phyloP scores from a whole-genome alignment of 192 early-diverging fungal species.

The Backusella tuberculispora region DNA sequence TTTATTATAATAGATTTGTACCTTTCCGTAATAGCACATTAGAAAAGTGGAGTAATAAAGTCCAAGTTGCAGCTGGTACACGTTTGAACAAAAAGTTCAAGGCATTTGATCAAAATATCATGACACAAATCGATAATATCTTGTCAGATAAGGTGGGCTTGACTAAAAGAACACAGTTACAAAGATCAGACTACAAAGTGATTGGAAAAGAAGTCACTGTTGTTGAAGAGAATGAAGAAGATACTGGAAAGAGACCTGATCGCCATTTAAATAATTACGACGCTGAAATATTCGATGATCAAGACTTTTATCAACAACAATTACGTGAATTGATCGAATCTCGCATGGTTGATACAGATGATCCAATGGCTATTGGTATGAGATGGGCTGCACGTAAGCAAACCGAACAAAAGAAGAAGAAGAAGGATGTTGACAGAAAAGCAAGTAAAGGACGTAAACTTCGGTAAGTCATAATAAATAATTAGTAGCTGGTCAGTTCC shows the following conservation, averaged over 20 bases:
- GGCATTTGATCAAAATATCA: slow-evolving; percentile 79
- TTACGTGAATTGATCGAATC: slow-evolving; percentile 95
- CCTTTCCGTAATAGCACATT: slow-evolving; percentile 84
- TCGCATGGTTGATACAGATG: slow-evolving; percentile 90
- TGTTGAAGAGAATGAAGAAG: slow-evolving; percentile 35
- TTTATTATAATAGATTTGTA: slow-evolving; percentile 50
- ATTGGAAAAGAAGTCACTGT: slow-evolving; percentile 49
- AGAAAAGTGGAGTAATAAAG: slow-evolving; percentile 94
- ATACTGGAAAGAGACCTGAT: slow-evolving; percentile 48
- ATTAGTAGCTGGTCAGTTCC: not conserved
- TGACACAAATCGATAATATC: slow-evolving; percentile 42
- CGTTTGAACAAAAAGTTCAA: slow-evolving; percentile 92
- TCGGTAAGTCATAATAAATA: slow-evolving; percentile 46
- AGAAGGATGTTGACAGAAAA: slow-evolving; percentile 84
- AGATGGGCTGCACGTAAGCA: slow-evolving; percentile 83
- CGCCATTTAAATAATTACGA: slow-evolving; percentile 75
- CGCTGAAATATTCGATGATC: slow-evolving; percentile 92
- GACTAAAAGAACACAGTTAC: slow-evolving; percentile 86
- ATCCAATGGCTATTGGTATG: slow-evolving; percentile 77
- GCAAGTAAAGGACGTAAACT: slow-evolving; percentile 92
- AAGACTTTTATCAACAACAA: slow-evolving; percentile 93
- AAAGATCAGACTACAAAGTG: slow-evolving; percentile 70
- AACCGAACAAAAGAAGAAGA: slow-evolving; percentile 63
- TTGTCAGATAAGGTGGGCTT: slow-evolving; percentile 76
- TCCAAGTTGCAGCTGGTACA: slow-evolving; percentile 70